Base-by-base conservation (phyloP, 106 monocot species). In the Platanthera zijinensis region DNA sequence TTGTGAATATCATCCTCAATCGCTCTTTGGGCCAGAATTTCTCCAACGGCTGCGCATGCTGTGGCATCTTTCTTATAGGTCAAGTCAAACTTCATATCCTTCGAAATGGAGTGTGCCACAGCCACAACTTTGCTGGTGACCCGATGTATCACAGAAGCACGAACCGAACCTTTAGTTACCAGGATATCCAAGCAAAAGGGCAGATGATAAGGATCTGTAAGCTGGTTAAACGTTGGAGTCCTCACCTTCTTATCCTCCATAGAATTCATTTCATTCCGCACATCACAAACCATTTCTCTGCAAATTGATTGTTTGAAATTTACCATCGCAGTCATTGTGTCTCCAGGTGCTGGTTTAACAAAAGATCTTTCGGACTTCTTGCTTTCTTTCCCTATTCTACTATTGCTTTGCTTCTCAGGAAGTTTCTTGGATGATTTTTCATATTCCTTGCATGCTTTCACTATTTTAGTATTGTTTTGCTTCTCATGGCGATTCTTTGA, bases 1-100 rank as follows among this genome's bases (percentile, higher is more conserved):
- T 94, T 94, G 77, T 94, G 82, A 76, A 94, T 94, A 63, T 94
- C 94, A 87, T 94, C 94, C 74, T 90, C 90, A 9, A 90, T 79
- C 6, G 94, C 90, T 3, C 90, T 80, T 50, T 89, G 83, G 14
- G 90, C 90, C 75, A 94, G 67, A 57, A 86, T 71, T 48, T 52
- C 56, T 51, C 94, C 94, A 15, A 94, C 87, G 10, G 91, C 83
- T 15, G 82, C 83, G 74, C 90, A 94, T 10, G 94, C 85, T 10
- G 70, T 84, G 21, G 79, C 69, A 79, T 87, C 90, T 52, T 81
- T 94, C 75, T 77, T 89, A 4, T 87, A 89, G 0, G 54, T 78
- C 76, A 94, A 49, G 63, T 94, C 90, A 76, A 88, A 89, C 85
- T 91, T 94, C 90, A 94, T 84, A 76, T 94, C 94, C 84, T 94